These are phyloP conservation scores for Darksidea phi DNA, from an alignment of 495 filamentous ascomycete species.

Conservation along the genomic window DNA sequence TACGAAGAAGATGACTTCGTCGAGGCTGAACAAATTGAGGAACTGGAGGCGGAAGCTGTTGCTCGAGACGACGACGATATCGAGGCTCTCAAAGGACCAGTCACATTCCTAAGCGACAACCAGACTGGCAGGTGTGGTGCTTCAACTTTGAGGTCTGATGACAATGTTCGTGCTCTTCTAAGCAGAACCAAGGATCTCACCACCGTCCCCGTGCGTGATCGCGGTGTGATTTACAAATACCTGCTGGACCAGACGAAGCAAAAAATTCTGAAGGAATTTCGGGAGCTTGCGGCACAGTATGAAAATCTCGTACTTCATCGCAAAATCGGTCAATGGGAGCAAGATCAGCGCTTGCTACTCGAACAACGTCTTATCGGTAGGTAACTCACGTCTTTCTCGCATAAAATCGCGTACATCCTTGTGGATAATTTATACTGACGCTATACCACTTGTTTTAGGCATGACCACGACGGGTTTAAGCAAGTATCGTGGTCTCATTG, in stretches of 20 bases:
- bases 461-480: conserved; percentile 83
- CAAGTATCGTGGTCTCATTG: conserved; percentile 76
- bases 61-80: conserved; percentile 54
- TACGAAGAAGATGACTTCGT: conserved; percentile 64
- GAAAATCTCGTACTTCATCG: conserved; percentile 43
- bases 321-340: conserved; percentile 58
- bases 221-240: conserved; percentile 61
- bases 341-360: conserved; percentile 51
- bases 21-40: conserved; percentile 61
- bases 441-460: conserved; percentile 31
- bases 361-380: conserved; percentile 57
- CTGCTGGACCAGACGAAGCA: conserved; percentile 51
- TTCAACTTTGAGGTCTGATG: conserved; percentile 22
- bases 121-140: conserved; percentile 44
- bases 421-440: too few relatives aligned
- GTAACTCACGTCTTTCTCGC: too few relatives aligned
- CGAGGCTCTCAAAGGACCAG: conserved; percentile 55
- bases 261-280: conserved; percentile 48
- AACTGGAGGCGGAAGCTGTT: conserved; percentile 61
- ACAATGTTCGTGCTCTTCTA: conserved; percentile 42
- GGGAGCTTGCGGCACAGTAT: conserved; percentile 48
- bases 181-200: conserved; percentile 52
- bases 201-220: conserved; percentile 52
- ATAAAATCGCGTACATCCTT: too few relatives aligned
- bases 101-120: conserved; percentile 49